A percentile compares a stretch with the other conserved stretches of the same genome.
Evolutionary conservation across 441 rosid genomes (phyloP).

Genomic region (Cnidoscolus chayamansa): DNA sequence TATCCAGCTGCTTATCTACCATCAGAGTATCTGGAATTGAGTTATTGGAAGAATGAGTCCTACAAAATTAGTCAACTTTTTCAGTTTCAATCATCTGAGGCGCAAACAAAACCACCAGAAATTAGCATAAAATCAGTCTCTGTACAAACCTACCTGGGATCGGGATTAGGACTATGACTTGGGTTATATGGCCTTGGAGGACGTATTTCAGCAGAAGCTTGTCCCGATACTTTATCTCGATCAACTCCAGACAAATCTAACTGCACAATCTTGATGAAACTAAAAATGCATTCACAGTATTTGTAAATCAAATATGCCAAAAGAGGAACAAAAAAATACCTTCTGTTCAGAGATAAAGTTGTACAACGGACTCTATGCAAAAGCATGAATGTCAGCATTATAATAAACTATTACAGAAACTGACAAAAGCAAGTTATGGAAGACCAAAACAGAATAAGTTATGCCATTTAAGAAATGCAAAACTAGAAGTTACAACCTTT

Average conservation of each 20-base stretch:
- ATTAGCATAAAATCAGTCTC: constrained; percentile 15
- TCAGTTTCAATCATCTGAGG: constrained; percentile 26
- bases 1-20: constrained; percentile 25
- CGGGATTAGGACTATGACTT: constrained; percentile 21
- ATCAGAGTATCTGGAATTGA: constrained; percentile 33
- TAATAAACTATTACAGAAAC: constrained; percentile 1
- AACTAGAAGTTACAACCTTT: constrained; percentile 45
- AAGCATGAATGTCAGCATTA: constrained; percentile 21
- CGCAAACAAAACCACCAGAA: constrained; percentile 16
- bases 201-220: constrained; percentile 63
- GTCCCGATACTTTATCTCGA: constrained; percentile 89
- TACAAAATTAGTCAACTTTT: constrained; percentile 28
- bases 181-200: constrained; percentile 32
- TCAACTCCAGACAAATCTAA: constrained; percentile 64
- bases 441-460: background rate
- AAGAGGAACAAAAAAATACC: constrained; percentile 40
- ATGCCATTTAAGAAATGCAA: constrained; percentile 15
- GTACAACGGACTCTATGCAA: constrained; percentile 80
- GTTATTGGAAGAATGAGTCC: constrained; percentile 39
- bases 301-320: constrained; percentile 20
- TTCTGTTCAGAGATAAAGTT: constrained; percentile 77
- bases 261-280: constrained; percentile 40
- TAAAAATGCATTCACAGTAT: constrained; percentile 16
- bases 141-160: constrained; percentile 38
- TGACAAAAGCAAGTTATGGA: background rate